Evolutionary conservation across 129 eudicot species (phyloP), one percentile per base, ranked within the genome.

Genomic region (Helianthus tuberosus): DNA sequence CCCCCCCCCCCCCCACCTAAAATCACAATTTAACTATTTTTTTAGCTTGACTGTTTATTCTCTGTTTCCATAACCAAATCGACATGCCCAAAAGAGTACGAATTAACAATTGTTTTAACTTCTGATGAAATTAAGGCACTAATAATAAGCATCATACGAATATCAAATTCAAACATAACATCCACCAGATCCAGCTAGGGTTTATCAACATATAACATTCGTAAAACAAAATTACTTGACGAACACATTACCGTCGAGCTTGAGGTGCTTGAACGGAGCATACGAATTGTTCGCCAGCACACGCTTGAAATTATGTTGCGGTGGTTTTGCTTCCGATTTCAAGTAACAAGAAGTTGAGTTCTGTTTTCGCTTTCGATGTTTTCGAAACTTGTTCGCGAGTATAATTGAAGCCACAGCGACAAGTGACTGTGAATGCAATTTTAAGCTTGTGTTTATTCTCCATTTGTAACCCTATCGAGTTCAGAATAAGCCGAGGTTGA

Each of bases 201-300:
- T 73, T 79, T 8, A 35, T 46, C 27, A 6, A 14, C 17, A 41
- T 16, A 20, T 20, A 50, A 60, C 6, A 69, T 6, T 55, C 23
- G 39, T 41, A 53, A 13, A 74, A 61, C 49, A 68, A n/a, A 48
- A 38, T 12, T 5, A 7, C 52, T 58, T 48, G 2, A 29, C 1
- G 15, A 79, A 59, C 50, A 50, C 11, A 38, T 65, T 82, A 80
- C 78, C 78, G 12, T 65, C 38, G 73, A 79, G 88, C 78, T 86
- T 88, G 69, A 89, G 84, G 68, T 88, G 97, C 69, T 80, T 92
- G 82, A 92, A 92, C 0, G 82, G 88, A 53, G 93, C 58, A 78
- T 89, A 92, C 0, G 97, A 92, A 52, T 89, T 92, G 36, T 89
- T 94, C 11, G 93, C 93, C 62, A 89, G 69, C 13, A 92, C 91